Evolutionary conservation across 2,329 filamentous ascomycete species (phyloP).

Genomic region (Chalaropsis thielavioides): DNA sequence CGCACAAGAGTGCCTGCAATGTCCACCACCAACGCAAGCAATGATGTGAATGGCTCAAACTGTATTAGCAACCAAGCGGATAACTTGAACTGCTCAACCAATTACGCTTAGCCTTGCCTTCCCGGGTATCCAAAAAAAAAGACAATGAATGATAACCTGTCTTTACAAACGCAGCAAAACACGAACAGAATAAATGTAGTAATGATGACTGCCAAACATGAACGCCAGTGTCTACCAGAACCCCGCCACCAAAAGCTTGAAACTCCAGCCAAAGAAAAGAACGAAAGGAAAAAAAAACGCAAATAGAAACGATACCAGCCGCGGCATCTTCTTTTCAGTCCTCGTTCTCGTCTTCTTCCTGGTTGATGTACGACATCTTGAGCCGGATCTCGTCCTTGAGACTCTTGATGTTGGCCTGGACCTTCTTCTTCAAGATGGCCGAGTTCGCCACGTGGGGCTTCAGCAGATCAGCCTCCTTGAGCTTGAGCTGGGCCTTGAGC

Average conservation of each 20-base stretch:
- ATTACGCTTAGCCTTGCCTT: not conserved
- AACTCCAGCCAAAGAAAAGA: constrained; percentile 1
- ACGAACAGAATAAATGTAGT: not conserved
- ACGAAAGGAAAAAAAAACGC: constrained; percentile 1
- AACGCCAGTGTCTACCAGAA: not conserved
- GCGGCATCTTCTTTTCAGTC: not conserved
- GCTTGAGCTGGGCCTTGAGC: constrained; percentile 36
- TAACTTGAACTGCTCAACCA: not conserved
- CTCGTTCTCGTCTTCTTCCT: constrained; percentile 18
- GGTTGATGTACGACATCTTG: constrained; percentile 31
- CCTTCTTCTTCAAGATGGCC: constrained; percentile 35
- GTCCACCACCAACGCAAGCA: not conserved
- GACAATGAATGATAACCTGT: not conserved
- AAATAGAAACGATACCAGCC: not conserved
- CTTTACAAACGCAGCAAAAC: not conserved
- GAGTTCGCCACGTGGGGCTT: constrained; percentile 26
- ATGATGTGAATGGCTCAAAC: not conserved
- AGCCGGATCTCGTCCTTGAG: constrained; percentile 32
- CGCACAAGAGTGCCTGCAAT: not conserved
- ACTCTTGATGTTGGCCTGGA: constrained; percentile 37
- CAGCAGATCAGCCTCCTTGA: constrained; percentile 31
- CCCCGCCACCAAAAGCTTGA: not conserved
- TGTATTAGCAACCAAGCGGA: not conserved
- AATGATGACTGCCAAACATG: not conserved
- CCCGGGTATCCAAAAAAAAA: not conserved